Conservation (phyloP, 306 rosid genomes). For the Casuarina cunninghamiana region DNA sequence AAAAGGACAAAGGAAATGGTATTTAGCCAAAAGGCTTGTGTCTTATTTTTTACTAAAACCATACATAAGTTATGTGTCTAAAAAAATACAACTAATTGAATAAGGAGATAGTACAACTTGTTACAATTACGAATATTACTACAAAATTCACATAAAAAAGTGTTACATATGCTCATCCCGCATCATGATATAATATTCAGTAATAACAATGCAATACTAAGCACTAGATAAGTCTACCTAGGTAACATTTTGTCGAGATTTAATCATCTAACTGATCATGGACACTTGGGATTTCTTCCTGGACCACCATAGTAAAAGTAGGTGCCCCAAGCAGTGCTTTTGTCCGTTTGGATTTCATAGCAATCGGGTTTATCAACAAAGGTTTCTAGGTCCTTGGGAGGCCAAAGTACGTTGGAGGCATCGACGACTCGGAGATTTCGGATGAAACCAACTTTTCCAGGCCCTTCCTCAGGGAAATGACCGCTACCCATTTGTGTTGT, state of each 20-base stretch:
- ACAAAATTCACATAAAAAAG: too few relatives aligned
- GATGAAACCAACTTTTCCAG: slow-evolving; percentile 54
- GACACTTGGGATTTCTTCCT: slow-evolving; percentile 47
- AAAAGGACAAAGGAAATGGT: too few relatives aligned
- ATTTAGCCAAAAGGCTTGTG: too few relatives aligned
- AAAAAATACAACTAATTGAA: too few relatives aligned
- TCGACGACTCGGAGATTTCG: slow-evolving; percentile 54
- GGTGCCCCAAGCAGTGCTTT: slow-evolving; percentile 37
- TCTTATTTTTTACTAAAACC: too few relatives aligned
- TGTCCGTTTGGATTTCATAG: slow-evolving; percentile 39
- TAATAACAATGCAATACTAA: too few relatives aligned
- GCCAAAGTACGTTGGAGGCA: slow-evolving; percentile 43
- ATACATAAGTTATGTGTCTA: too few relatives aligned
- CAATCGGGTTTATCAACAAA: slow-evolving; percentile 49
- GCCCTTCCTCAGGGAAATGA: slow-evolving; percentile 58
- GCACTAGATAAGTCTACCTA: too few relatives aligned
- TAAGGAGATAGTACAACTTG: too few relatives aligned
- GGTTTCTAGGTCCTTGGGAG: slow-evolving; percentile 48
- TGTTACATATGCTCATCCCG: too few relatives aligned
- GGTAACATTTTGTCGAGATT: neutral
- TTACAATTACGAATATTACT: too few relatives aligned
- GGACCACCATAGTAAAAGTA: slow-evolving; percentile 66
- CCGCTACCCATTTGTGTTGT: slow-evolving; percentile 70
- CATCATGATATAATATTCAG: too few relatives aligned
- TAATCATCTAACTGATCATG: slow-evolving; percentile 22